Conservation (phyloP, 495 filamentous ascomycete genomes). For the Penicillium riverlandense region DNA sequence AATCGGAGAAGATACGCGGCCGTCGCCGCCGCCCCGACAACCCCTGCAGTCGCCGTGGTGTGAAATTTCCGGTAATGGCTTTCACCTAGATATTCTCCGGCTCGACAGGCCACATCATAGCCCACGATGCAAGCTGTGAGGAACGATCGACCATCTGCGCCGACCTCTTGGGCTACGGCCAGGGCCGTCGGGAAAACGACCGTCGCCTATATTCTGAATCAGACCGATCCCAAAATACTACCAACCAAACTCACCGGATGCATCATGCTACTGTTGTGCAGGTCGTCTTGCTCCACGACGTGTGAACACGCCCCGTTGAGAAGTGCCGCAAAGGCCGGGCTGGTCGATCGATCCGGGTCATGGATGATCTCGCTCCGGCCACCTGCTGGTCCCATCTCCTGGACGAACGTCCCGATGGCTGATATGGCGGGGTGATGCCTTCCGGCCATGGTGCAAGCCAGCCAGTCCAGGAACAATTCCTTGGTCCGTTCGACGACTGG, state of each 20-base stretch:
- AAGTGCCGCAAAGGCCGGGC: conserved; percentile 26
- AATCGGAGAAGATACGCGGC: conserved; percentile 20
- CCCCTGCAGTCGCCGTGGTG: conserved; percentile 25
- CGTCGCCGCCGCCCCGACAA: conserved; percentile 26
- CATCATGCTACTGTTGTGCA: conserved; percentile 32
- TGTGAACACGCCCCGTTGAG: conserved; percentile 29
- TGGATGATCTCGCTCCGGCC: conserved; percentile 26
- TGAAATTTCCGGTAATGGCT: conserved; percentile 31
- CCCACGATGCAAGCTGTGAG: conserved; percentile 29
- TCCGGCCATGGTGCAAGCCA: conserved; percentile 29
- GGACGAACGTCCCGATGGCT: conserved; percentile 19
- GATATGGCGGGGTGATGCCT: conserved; percentile 23
- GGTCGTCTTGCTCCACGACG: conserved; percentile 33
- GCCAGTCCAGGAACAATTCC: conserved; percentile 27
- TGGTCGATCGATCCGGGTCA: conserved; percentile 12
- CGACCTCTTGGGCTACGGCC: conserved; percentile 26
- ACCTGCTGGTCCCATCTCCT: conserved; percentile 22
- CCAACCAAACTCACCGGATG: conserved; percentile 19
- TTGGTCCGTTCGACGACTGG: conserved; percentile 27
- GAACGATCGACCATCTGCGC: conserved; percentile 22
- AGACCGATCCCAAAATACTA: not conserved
- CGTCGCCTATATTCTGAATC: conserved; percentile 20
- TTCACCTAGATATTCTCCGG: conserved; percentile 25
- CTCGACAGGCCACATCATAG: conserved; percentile 28
- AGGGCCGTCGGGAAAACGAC: conserved; percentile 28